phyloP scores from a whole-genome alignment of 2,329 filamentous ascomycete genomes.

The Ilyonectria destructans region DNA sequence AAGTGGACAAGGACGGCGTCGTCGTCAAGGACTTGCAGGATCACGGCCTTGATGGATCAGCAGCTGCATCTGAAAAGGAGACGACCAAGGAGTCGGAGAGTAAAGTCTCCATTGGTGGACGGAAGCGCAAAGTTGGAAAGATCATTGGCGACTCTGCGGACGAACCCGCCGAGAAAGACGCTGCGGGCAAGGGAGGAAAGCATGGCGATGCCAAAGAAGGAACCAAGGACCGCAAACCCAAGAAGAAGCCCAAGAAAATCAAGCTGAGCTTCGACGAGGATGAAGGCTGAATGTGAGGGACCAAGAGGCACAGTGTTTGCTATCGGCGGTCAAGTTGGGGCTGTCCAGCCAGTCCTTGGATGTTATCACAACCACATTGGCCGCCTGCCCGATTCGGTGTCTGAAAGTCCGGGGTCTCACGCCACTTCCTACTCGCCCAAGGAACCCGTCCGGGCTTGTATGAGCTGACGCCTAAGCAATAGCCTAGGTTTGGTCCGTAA shows the following conservation, averaged over 20 bases:
- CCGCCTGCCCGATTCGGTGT: conserved; percentile 17
- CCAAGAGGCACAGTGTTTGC: not conserved
- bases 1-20: conserved; percentile 62
- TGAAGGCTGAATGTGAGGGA: conserved; percentile 59
- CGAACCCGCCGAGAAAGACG: conserved; percentile 38
- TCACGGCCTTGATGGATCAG: conserved; percentile 35
- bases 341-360: not conserved
- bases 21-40: conserved; percentile 53
- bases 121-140: conserved; percentile 69
- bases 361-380: conserved; percentile 14
- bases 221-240: conserved; percentile 54
- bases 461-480: not conserved
- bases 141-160: conserved; percentile 55
- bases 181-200: conserved; percentile 33
- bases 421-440: conserved; percentile 16
- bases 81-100: conserved; percentile 51
- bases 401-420: conserved; percentile 19
- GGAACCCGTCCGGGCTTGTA: not conserved
- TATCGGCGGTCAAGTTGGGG: not conserved
- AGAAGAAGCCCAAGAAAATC: conserved; percentile 75
- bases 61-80: conserved; percentile 50
- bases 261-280: conserved; percentile 79
- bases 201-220: conserved; percentile 50
- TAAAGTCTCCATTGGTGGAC: conserved; percentile 55
- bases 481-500: not conserved